Percentiles rank a stretch among this genome's conserved stretches.
These are phyloP conservation scores for Dendrothele bispora DNA, from an alignment of 768 basidiomycete species.

Conservation along the genomic window DNA sequence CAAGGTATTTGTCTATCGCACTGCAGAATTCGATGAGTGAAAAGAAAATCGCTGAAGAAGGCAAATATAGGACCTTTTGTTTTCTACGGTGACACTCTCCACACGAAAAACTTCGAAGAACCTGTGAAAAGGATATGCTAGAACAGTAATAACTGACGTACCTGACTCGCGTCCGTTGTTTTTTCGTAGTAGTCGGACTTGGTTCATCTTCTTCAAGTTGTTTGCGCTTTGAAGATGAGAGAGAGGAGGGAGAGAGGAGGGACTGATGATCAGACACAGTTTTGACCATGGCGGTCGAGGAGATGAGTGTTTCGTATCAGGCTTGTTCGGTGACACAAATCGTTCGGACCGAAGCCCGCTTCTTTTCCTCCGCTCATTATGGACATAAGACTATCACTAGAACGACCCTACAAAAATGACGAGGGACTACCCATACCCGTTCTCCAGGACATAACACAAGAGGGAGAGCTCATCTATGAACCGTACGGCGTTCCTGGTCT, in stretches of 20 bases:
- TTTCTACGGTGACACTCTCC: conserved; percentile 88
- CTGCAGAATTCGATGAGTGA: conserved; percentile 34
- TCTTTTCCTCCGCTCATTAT: neutral
- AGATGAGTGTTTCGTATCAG: neutral
- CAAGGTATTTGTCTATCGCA: conserved; percentile 87
- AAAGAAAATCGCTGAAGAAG: conserved; percentile 3
- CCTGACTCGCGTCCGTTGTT: conserved; percentile 78
- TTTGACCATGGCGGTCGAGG: conserved; percentile 25
- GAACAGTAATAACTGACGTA: conserved; percentile 26
- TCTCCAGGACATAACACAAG: conserved; percentile 66
- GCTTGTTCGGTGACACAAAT: neutral
- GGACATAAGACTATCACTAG: conserved; percentile 61
- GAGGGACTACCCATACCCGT: conserved; percentile 59
- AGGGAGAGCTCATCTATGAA: conserved; percentile 71
- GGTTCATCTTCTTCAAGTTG: conserved; percentile 63
- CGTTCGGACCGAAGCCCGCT: neutral
- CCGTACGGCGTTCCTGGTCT: conserved; percentile 60
- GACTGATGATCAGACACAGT: conserved; percentile 10
- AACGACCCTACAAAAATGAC: conserved; percentile 82
- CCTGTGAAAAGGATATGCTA: conserved; percentile 11
- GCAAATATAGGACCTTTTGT: conserved; percentile 60
- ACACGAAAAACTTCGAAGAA: conserved; percentile 65
- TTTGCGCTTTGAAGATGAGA: conserved; percentile 52
- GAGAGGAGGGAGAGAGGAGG: conserved; percentile 21
- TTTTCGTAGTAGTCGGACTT: conserved; percentile 51